Percentiles rank a stretch among this genome's conserved stretches.
Conservation (phyloP, 331 rosid species). For the Malus hybrid region DNA sequence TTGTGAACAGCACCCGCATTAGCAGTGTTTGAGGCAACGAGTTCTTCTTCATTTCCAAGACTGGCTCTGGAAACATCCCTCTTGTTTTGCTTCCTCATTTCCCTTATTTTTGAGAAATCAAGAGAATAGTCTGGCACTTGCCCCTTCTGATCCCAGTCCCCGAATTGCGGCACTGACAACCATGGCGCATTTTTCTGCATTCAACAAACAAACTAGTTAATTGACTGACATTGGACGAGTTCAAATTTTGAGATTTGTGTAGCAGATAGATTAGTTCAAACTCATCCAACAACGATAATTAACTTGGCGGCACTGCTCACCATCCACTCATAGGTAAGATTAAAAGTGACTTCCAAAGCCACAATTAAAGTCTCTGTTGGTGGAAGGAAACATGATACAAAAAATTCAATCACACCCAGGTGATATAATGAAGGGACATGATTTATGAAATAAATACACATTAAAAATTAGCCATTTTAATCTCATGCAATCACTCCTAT, state of each 20-base stretch:
- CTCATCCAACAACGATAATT: not conserved
- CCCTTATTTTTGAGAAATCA: constrained; percentile 91
- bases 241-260: not conserved
- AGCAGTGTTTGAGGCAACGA: constrained; percentile 39
- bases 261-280: not conserved
- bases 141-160: constrained; percentile 97
- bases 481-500: no score
- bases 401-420: not conserved
- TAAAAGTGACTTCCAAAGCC: not conserved
- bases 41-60: constrained; percentile 93
- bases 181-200: constrained; percentile 64
- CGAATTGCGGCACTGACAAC: constrained; percentile 95
- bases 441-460: no score
- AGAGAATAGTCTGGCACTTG: constrained; percentile 83
- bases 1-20: constrained; percentile 22
- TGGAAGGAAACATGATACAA: not conserved
- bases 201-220: not conserved
- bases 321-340: not conserved
- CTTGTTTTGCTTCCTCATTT: constrained; percentile 95
- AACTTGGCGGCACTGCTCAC: not conserved
- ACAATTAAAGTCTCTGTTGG: not conserved
- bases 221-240: not conserved
- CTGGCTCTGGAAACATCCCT: constrained; percentile 74
- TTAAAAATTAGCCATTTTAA: not conserved
- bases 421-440: no score